Conservation (phyloP, 805 yeast genomes). For the Komagataella mondaviorum region DNA sequence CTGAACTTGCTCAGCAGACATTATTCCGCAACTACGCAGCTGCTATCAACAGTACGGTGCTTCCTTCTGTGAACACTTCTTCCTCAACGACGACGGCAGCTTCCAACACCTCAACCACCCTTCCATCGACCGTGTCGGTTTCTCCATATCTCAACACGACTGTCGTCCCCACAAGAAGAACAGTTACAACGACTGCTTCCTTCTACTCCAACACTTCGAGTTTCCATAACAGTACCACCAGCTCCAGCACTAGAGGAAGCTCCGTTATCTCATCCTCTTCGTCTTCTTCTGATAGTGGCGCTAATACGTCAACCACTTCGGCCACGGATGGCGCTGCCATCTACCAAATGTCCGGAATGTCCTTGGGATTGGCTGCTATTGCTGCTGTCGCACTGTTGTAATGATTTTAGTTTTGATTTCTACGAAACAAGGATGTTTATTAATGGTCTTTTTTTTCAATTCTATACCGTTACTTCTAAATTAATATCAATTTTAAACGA, state of each 20-base stretch:
- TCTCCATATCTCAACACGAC: conserved; percentile 6
- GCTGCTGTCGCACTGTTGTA: conserved; percentile 22
- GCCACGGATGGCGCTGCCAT: conserved; percentile 20
- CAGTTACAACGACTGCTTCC: conserved; percentile 12
- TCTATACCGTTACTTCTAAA: not conserved
- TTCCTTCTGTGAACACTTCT: conserved; percentile 7
- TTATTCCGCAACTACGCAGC: conserved; percentile 4
- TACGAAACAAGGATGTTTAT: not conserved
- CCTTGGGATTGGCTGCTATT: conserved; percentile 21
- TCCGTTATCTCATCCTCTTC: conserved; percentile 5
- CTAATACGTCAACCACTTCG: conserved; percentile 13
- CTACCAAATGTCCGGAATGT: conserved; percentile 16
- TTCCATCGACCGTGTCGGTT: conserved; percentile 3
- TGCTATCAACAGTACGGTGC: conserved; percentile 8
- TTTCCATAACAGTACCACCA: conserved; percentile 3
- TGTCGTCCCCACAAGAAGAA: conserved; percentile 9
- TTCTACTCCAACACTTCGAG: conserved; percentile 7
- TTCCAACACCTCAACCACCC: conserved; percentile 5
- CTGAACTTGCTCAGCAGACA: conserved; percentile 8
- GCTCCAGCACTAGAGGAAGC: conserved; percentile 3
- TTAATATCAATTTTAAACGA: conserved; percentile 1
- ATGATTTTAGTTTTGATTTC: not conserved
- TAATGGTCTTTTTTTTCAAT: not conserved
- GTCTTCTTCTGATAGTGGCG: conserved; percentile 7
- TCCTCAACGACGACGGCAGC: conserved; percentile 10